phyloP scores from a whole-genome alignment of 306 rosid species.

The Ormosia semicastrata region DNA sequence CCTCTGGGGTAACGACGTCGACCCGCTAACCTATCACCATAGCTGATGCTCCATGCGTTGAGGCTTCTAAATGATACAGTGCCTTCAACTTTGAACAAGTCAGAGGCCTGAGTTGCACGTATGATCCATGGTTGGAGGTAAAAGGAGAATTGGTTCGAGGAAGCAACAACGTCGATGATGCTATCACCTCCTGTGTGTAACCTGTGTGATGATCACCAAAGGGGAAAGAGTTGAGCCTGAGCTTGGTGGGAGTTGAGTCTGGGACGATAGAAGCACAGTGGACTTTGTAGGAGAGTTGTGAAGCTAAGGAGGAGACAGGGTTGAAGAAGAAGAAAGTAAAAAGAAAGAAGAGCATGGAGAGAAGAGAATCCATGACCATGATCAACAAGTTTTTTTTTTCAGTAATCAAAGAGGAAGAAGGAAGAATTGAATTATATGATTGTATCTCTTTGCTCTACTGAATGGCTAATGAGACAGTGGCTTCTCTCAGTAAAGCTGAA shows the following conservation, averaged over 20 bases:
- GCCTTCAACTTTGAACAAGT: constrained; percentile 37
- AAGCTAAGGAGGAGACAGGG: constrained; percentile 21
- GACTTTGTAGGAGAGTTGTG: constrained; percentile 30
- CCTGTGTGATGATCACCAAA: constrained; percentile 8
- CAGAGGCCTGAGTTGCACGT: constrained; percentile 23
- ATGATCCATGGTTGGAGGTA: not conserved
- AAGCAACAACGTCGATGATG: not conserved
- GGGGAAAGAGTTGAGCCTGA: not conserved
- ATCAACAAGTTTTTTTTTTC: not conserved
- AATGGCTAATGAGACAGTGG: not conserved
- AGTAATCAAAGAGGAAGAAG: not conserved
- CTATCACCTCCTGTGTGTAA: constrained; percentile 35
- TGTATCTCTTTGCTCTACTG: not conserved
- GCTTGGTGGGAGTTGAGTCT: not conserved
- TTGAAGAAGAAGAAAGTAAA: constrained; percentile 7
- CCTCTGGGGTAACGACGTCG: not conserved
- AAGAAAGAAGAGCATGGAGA: constrained; percentile 23
- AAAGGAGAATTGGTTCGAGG: constrained; percentile 2
- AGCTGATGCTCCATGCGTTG: constrained; percentile 16
- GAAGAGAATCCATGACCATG: constrained; percentile 36
- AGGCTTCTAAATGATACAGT: constrained; percentile 3
- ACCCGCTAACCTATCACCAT: not conserved
- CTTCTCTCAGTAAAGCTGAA: not conserved
- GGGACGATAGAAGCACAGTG: constrained; percentile 46
- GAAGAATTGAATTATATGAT: not conserved